A percentile compares a stretch with the other conserved stretches of the same genome.
These are phyloP conservation scores for Malus sylvestris DNA, from an alignment of 306 rosid species.

Conservation along the genomic window DNA sequence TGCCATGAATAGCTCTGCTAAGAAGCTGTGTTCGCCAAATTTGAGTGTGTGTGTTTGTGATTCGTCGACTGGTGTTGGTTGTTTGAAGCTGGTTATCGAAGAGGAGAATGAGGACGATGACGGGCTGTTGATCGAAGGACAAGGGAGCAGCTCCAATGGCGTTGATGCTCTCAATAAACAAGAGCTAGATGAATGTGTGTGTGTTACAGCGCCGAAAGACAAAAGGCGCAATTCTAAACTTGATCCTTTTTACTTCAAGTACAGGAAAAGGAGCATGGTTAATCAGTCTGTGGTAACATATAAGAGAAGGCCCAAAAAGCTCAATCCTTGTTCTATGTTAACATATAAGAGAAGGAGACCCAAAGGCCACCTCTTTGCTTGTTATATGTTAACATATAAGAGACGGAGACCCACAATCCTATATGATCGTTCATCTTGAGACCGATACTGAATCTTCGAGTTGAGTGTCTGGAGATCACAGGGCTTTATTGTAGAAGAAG, in stretches of 20 bases:
- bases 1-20: not conserved
- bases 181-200: slow-evolving; percentile 15
- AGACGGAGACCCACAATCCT: not conserved
- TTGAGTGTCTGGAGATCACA: not conserved
- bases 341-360: slow-evolving; percentile 14
- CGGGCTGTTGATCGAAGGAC: slow-evolving; percentile 41
- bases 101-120: slow-evolving; percentile 25
- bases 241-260: slow-evolving; percentile 27
- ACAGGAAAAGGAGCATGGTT: slow-evolving; percentile 12
- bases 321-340: not conserved
- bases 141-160: slow-evolving; percentile 42
- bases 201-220: slow-evolving; percentile 5
- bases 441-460: not conserved
- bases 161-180: slow-evolving; percentile 25
- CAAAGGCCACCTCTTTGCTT: not conserved
- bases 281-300: slow-evolving; percentile 44
- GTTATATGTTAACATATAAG: not conserved
- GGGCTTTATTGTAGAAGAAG: not conserved
- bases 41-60: slow-evolving; percentile 17
- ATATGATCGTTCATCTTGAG: not conserved
- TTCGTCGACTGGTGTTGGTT: slow-evolving; percentile 27
- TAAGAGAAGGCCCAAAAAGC: slow-evolving; percentile 21
- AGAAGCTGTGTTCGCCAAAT: not conserved
- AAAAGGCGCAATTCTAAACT: slow-evolving; percentile 22
- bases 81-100: slow-evolving; percentile 12